Percentiles rank a stretch among this genome's conserved stretches.
phyloP scores from a whole-genome alignment of 1,139 yeast genomes.

The Protomyces inouyei region DNA sequence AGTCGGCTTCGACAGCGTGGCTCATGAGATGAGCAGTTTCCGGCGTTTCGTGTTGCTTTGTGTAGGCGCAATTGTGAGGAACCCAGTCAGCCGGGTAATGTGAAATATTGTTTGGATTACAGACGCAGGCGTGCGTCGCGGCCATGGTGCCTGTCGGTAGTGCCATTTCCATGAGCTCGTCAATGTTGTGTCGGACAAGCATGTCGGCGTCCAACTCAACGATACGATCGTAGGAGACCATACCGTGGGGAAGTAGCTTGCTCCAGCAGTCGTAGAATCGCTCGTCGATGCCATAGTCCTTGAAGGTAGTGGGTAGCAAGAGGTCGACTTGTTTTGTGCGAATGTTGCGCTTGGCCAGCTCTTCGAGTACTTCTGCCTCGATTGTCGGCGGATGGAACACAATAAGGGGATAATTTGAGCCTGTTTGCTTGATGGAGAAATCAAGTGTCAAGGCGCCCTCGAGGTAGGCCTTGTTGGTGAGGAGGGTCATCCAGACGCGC shows the following conservation, averaged over 20 bases:
- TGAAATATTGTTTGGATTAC: conserved; percentile 49
- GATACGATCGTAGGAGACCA: conserved; percentile 48
- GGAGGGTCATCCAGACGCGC: conserved; percentile 51
- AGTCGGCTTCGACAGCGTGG: conserved; percentile 45
- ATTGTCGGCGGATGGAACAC: conserved; percentile 51
- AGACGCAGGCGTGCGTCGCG: conserved; percentile 57
- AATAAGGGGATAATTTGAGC: conserved; percentile 48
- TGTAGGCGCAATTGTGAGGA: conserved; percentile 48
- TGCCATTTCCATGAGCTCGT: conserved; percentile 49
- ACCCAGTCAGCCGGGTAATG: conserved; percentile 55
- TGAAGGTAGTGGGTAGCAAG: conserved; percentile 44
- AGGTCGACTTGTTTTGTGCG: conserved; percentile 43
- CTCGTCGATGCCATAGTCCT: conserved; percentile 47
- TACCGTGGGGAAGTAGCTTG: conserved; percentile 51
- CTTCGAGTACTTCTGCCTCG: conserved; percentile 41
- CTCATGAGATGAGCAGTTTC: conserved; percentile 34
- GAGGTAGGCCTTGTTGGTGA: conserved; percentile 49
- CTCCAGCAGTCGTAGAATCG: conserved; percentile 58
- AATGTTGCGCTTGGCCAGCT: conserved; percentile 44
- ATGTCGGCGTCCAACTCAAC: conserved; percentile 55
- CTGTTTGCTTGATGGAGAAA: conserved; percentile 43
- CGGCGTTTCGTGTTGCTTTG: conserved; percentile 38
- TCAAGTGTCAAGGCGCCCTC: conserved; percentile 50
- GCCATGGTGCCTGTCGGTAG: conserved; percentile 46
- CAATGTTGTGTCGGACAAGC: conserved; percentile 53